Percentiles rank a stretch among this genome's conserved stretches.
Conservation (phyloP, 306 rosid species). For the Pterocarpus macrocarpus region DNA sequence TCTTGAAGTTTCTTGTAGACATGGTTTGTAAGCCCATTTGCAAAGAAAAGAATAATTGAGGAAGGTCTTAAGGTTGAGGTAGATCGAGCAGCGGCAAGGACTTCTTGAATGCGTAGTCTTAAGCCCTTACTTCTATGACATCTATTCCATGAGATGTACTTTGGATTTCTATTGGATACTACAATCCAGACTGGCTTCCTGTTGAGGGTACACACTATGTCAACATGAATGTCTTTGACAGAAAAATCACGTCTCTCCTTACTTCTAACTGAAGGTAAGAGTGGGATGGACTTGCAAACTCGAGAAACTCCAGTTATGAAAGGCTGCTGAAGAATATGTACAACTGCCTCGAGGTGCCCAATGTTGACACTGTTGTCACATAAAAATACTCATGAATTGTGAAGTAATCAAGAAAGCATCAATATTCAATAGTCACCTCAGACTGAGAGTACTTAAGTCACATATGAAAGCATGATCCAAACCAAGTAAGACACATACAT, state of each 20-base stretch:
- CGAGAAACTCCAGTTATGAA: constrained; percentile 82
- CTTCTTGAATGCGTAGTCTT: constrained; percentile 65
- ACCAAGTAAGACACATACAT: too few species aligned
- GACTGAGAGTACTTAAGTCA: not conserved
- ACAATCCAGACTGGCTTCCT: constrained; percentile 89
- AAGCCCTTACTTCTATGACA: constrained; percentile 70
- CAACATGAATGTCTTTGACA: constrained; percentile 66
- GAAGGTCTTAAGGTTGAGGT: constrained; percentile 74
- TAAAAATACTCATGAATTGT: constrained; percentile 3
- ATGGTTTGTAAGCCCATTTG: constrained; percentile 61
- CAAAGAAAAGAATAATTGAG: constrained; percentile 81
- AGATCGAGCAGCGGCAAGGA: constrained; percentile 66
- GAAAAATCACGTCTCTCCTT: constrained; percentile 40
- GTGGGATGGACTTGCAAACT: constrained; percentile 83
- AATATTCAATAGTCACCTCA: not conserved
- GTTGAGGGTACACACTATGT: constrained; percentile 72
- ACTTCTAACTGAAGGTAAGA: constrained; percentile 49
- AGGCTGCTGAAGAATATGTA: constrained; percentile 86
- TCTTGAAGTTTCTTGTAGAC: constrained; percentile 57
- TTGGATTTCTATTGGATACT: constrained; percentile 88
- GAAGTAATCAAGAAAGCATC: constrained; percentile 26
- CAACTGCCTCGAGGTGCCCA: constrained; percentile 88
- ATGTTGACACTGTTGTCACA: constrained; percentile 70
- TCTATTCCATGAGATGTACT: constrained; percentile 68
- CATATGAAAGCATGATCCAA: constrained; percentile 3